Base-by-base conservation (phyloP, 2,329 filamentous ascomycete species). In the Neofusicoccum parvum region DNA sequence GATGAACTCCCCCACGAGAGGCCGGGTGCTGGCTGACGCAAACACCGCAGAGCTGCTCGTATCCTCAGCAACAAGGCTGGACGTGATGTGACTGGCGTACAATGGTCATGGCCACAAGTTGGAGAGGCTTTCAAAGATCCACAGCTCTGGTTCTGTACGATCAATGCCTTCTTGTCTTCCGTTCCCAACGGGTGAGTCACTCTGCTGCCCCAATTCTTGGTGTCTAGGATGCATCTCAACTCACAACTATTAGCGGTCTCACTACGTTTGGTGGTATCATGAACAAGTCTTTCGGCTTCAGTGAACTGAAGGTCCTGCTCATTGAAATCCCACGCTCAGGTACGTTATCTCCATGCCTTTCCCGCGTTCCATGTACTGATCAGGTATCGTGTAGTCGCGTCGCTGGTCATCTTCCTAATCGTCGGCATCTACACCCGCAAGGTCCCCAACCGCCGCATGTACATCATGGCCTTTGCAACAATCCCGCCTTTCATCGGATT, bases 401-500 rank as follows among this genome's bases (percentile, higher is more conserved):
- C 53, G 14, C 36, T 65, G 34, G 27, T 65, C 45, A 59, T 65
- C 36, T 65, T 65, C 54, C 12, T 65, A 2, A 49, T 49, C n/a
- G 54, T 65, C 15, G 54, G 64, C 45, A 65, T 65, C 20, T 65
- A 65, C 64, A 65, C 64, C 7, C 54, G 64, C 23, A 49, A 51
- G 9, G 64, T 65, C 6, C 37, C 53, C 20, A 65, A 73, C 48
- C 66, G 71, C 23, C 71, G 76, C 32, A 68, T 78, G 67, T 76
- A 72, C 62, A 70, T 78, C 65, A 79, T 77, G 75, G 70, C 73
- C 2, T 64, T 67, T 3, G 67, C 70, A 15, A 70, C 68, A 32
- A 67, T 78, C 9, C 71, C 76, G 0, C 70, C 76, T 1, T 78
- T 78, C 66, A 66, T 74, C 39, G 77, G 77, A 2, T 67, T 78